Percentiles rank a stretch among this genome's conserved stretches.
Evolutionary conservation across 2,329 filamentous ascomycete species (phyloP).

Genomic region (Colletotrichum brevisporum): DNA sequence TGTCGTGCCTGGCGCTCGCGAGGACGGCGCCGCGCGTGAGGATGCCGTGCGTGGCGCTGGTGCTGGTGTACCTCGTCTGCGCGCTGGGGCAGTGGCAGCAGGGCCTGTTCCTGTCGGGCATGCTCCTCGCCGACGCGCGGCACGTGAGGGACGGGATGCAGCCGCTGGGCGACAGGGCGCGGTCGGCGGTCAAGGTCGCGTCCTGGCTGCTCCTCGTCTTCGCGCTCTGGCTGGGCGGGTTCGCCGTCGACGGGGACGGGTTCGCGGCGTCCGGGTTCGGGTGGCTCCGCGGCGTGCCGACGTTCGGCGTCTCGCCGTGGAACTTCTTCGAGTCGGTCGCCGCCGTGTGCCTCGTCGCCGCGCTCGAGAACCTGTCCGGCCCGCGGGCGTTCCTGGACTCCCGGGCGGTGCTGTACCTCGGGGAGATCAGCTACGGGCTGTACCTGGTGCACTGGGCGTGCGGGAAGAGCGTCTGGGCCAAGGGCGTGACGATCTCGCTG

Average conservation of each 20-base stretch:
- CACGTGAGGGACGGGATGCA: slow-evolving; percentile 12
- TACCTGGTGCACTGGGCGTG: slow-evolving; percentile 72
- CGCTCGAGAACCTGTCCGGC: slow-evolving; percentile 45
- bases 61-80: slow-evolving; percentile 57
- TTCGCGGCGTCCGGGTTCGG: slow-evolving; percentile 32
- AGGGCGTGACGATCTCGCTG: neutral
- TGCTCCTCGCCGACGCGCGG: slow-evolving; percentile 28
- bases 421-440: slow-evolving; percentile 72
- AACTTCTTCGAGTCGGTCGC: slow-evolving; percentile 8
- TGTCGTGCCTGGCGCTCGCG: slow-evolving; percentile 64
- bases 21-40: slow-evolving; percentile 59
- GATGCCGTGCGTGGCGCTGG: slow-evolving; percentile 54
- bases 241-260: slow-evolving; percentile 7
- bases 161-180: neutral
- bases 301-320: neutral
- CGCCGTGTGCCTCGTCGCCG: slow-evolving; percentile 22
- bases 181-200: neutral
- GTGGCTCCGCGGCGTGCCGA: slow-evolving; percentile 32
- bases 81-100: slow-evolving; percentile 6
- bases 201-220: slow-evolving; percentile 7
- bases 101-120: slow-evolving; percentile 30
- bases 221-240: slow-evolving; percentile 29
- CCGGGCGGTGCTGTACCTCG: slow-evolving; percentile 72
- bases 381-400: slow-evolving; percentile 72
- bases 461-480: neutral